These are phyloP conservation scores for Selenicereus undatus DNA, from an alignment of 148 eudicot genomes.

Conservation along the genomic window DNA sequence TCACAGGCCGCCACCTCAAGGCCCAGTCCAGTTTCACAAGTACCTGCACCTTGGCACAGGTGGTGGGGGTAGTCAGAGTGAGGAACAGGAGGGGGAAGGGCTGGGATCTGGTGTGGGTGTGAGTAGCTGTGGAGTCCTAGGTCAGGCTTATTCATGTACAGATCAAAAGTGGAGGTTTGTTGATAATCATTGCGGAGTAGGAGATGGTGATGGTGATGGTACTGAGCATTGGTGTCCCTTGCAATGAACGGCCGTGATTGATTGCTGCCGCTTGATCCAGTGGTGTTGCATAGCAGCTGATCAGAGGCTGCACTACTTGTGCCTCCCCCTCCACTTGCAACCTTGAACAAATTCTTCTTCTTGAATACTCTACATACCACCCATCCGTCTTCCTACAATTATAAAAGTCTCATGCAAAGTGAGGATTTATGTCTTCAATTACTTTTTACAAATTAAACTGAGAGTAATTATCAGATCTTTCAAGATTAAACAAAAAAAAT, in stretches of 20 bases:
- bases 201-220: conserved; percentile 39
- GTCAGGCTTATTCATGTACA: conserved; percentile 43
- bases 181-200: conserved; percentile 36
- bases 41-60: conserved; percentile 23
- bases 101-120: conserved; percentile 40
- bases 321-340: conserved; percentile 42
- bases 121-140: conserved; percentile 55
- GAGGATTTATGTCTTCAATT: too few relatives aligned
- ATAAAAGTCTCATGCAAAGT: not conserved
- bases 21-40: conserved; percentile 11
- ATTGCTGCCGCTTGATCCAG: conserved; percentile 28
- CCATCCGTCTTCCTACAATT: conserved; percentile 87
- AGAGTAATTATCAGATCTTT: too few relatives aligned
- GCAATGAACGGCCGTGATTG: conserved; percentile 40
- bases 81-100: conserved; percentile 42
- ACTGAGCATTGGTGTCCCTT: conserved; percentile 21
- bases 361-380: conserved; percentile 89
- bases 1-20: conserved; percentile 27
- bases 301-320: conserved; percentile 32
- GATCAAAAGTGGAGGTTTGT: conserved; percentile 41
- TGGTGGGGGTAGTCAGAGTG: conserved; percentile 29
- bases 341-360: conserved; percentile 87
- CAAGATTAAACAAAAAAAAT: too few relatives aligned
- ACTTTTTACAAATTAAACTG: too few relatives aligned
- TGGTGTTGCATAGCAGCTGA: conserved; percentile 37